These are phyloP conservation scores for Talaromyces stipitatus DNA, from an alignment of 495 filamentous ascomycete species.

Conservation along the genomic window DNA sequence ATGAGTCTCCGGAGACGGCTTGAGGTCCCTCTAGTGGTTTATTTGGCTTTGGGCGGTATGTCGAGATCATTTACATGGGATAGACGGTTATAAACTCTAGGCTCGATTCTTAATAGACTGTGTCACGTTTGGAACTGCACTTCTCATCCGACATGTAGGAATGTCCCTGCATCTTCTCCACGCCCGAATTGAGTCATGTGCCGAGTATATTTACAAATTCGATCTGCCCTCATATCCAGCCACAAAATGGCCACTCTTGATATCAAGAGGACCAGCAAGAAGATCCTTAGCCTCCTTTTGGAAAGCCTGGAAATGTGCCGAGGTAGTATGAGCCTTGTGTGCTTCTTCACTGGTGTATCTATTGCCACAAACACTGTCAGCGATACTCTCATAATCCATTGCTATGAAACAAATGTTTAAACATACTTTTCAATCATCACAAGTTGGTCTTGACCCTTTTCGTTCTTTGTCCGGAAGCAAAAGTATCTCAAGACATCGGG, in stretches of 20 bases:
- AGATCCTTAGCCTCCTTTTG: neutral
- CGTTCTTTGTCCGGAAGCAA: constrained; percentile 3
- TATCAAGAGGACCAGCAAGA: neutral
- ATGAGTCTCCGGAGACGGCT: constrained; percentile 4
- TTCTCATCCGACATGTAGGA: too few species aligned
- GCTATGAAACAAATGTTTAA: too few species aligned
- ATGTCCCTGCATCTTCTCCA: neutral
- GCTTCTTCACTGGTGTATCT: constrained; percentile 1
- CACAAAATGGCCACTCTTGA: neutral
- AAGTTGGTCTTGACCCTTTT: constrained; percentile 3
- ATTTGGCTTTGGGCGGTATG: neutral
- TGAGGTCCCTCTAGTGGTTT: too few species aligned
- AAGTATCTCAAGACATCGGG: neutral
- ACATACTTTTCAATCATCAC: constrained; percentile 4
- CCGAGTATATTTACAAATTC: neutral
- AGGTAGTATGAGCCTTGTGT: neutral
- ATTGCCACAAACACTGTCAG: neutral
- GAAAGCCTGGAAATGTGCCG: neutral
- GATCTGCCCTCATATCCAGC: neutral
- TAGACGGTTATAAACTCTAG: too few species aligned
- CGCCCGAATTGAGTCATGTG: neutral
- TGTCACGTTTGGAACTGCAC: too few species aligned
- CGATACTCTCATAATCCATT: too few species aligned
- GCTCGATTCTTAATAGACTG: too few species aligned
- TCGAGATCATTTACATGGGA: neutral